Percentiles rank a stretch among this genome's conserved stretches.
Evolutionary conservation across 306 rosid species (phyloP).

Genomic region (Ceratonia siliqua): DNA sequence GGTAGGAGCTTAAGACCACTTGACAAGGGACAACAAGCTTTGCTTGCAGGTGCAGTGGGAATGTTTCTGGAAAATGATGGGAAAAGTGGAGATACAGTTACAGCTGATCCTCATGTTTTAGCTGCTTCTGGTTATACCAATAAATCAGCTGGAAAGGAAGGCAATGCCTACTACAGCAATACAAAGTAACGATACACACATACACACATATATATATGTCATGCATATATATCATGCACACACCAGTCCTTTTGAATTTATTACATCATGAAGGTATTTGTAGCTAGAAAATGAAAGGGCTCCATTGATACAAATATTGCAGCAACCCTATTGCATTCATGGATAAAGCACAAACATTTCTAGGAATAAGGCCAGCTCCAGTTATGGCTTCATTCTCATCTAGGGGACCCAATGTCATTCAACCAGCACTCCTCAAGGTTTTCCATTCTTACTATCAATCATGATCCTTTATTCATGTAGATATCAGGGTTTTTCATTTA

Average conservation of each 20-base stretch:
- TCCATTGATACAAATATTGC: neutral
- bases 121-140: constrained; percentile 35
- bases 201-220: too few species aligned
- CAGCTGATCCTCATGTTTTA: constrained; percentile 51
- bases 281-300: neutral
- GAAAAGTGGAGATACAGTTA: constrained; percentile 25
- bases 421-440: constrained; percentile 43
- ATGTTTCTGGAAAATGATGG: constrained; percentile 45
- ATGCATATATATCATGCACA: too few species aligned
- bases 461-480: neutral
- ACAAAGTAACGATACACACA: constrained; percentile 39
- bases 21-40: constrained; percentile 37
- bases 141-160: constrained; percentile 32
- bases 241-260: neutral
- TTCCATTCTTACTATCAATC: neutral
- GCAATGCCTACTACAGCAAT: constrained; percentile 36
- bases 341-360: constrained; percentile 36
- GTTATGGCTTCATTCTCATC: too few species aligned
- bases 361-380: constrained; percentile 52
- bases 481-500: neutral
- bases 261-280: neutral
- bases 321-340: constrained; percentile 55
- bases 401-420: too few species aligned
- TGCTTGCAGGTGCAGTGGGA: constrained; percentile 50
- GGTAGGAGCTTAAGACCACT: constrained; percentile 42